Base-by-base conservation (phyloP, 495 filamentous ascomycete species). In the Penicillium diatomitis region DNA sequence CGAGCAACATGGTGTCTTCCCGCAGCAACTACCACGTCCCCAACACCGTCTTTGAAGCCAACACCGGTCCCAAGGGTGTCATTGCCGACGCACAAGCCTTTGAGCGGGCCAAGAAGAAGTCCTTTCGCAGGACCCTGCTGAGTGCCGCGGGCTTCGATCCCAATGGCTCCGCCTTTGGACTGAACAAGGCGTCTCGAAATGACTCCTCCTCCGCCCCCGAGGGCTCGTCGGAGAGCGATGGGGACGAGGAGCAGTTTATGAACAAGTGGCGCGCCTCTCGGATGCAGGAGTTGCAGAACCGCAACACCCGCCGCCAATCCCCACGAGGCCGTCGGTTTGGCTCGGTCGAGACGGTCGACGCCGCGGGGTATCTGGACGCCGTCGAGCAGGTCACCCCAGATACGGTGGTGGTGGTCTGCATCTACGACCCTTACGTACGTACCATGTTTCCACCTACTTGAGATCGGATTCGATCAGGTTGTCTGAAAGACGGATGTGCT, bases 1-100 rank as follows among this genome's bases (percentile, higher is more conserved):
- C 31, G 33, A 43, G 58, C 48, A 53, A 59, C 53, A 79, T 77
- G 73, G 63, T 71, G 48, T 66, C 60, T 33, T 56, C 70, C 11
- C 59, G 66, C 40, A 63, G 58, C 29, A 72, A 66, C 47, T 76
- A 77, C 58, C 73, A 74, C 45, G 55, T 73, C 35, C 69, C 73
- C 42, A 72, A 84, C 60, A 83, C 75, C 10, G 78, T 78, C 45
- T 91, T 84, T 69, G 82, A 92, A 57, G 79, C 80, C 52, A 87
- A 92, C 57, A 94, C 94, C n/a, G 92, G 92, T 29, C 94, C 96
- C 47, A 97, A 97, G 71, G 92, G 92, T 55, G 92, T 98, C 65
- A 96, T 98, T 52, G 90, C 94, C 54, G 92, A 98, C 61, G 92
- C 92, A 28, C 80, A 87, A 52, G 83, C 87, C 46, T 97, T 90